Evolutionary conservation across 495 filamentous ascomycete species (phyloP), one percentile per base, ranked within the genome.

Genomic region (Xylaria curta): DNA sequence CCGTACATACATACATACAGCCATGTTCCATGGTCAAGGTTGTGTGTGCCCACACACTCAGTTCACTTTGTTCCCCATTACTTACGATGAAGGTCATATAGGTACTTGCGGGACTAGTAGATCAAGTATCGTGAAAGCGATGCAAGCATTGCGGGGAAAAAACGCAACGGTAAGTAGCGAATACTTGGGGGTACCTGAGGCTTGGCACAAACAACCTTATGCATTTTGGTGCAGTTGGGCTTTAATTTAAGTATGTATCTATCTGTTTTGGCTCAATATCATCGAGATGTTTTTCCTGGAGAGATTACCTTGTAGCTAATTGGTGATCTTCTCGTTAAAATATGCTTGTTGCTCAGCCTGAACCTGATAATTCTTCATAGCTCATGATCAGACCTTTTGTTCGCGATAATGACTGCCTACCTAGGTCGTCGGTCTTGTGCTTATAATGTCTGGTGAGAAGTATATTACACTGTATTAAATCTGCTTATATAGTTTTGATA

Each of bases 31-130:
- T 17, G 56, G 13, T 36, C 26, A 17, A 58, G 24, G 56, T 59
- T 12, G 51, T 54, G 51, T 12, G 51, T 54, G 51, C 24, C 51
- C 24, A 26, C 51, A 54, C 51, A 54, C 51, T 54, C 51, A 54
- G 51, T 28, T n/a, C n/a, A n/a, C n/a, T n/a, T n/a, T n/a, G n/a
- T n/a, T n/a, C 15, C 51, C 44, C 44, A 68, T 68, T 66, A 66
- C 62, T 68, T 66, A 66, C 62, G 51, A 38, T 33, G 33, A 24
- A 58, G 51, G 49, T 68, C 44, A 24, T 68, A 58, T 68, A 68
- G 65, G 65, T 68, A 68, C 65, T 13, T 68, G 65, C 65, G 65
- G 65, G 65, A 68, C 65, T 68, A 13, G 65, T n/a, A 67, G 49
- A 67, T 67, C 64, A 49, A 31, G 64, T 67, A 68, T 68, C 65